Evolutionary conservation across 257 asterid genomes (phyloP).

Genomic region (Linderniella brevidens): DNA sequence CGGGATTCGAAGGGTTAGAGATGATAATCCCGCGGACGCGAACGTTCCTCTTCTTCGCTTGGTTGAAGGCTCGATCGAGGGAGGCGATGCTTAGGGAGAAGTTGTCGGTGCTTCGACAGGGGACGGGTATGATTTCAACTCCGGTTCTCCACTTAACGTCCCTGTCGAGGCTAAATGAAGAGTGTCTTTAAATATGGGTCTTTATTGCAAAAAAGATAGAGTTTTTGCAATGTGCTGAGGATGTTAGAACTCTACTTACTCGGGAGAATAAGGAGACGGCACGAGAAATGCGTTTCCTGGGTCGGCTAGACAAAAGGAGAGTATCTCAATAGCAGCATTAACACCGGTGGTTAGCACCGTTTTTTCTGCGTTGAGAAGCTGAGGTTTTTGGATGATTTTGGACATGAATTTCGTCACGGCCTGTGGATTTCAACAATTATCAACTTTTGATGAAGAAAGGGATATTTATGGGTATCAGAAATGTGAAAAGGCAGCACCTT

Average conservation of each 20-base stretch:
- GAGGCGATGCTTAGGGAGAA: slow-evolving; percentile 32
- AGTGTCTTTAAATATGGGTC: slow-evolving; percentile 5
- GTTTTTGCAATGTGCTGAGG: background rate
- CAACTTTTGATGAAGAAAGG: background rate
- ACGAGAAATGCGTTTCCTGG: slow-evolving; percentile 63
- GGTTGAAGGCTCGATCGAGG: slow-evolving; percentile 44
- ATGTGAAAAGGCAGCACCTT: background rate
- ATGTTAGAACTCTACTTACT: slow-evolving; percentile 24
- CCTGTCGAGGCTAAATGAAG: slow-evolving; percentile 36
- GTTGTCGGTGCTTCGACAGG: slow-evolving; percentile 57
- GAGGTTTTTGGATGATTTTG: slow-evolving; percentile 26
- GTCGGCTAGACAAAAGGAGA: slow-evolving; percentile 49
- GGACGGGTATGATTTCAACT: slow-evolving; percentile 49
- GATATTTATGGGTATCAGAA: background rate
- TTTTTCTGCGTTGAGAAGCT: slow-evolving; percentile 31
- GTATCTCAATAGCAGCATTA: slow-evolving; percentile 46
- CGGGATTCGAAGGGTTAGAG: slow-evolving; percentile 53
- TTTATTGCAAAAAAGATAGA: background rate
- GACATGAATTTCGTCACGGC: slow-evolving; percentile 52
- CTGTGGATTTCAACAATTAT: slow-evolving; percentile 13
- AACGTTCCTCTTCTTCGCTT: slow-evolving; percentile 53
- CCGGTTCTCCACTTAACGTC: slow-evolving; percentile 52
- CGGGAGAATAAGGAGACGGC: slow-evolving; percentile 55
- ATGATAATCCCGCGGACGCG: slow-evolving; percentile 45
- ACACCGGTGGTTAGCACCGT: slow-evolving; percentile 40